Percentiles rank a stretch among this genome's conserved stretches.
These are phyloP conservation scores for Austroboletus eburneus DNA, from an alignment of 768 basidiomycete genomes.

Conservation along the genomic window DNA sequence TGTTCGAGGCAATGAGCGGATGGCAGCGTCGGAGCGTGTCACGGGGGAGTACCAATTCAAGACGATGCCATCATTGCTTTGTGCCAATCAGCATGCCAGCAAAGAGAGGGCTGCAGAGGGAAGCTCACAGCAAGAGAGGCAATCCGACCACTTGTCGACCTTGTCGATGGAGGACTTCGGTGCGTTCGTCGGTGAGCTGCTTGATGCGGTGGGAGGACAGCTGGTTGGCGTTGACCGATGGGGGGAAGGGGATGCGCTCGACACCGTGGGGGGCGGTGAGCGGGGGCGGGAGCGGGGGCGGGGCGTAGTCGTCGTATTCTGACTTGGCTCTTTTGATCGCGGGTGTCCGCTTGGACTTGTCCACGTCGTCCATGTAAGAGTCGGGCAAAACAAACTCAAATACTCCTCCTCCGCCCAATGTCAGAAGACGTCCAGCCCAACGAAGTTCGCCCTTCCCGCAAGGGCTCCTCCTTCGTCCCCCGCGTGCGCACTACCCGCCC, in stretches of 20 bases:
- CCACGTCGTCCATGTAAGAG: conserved; percentile 12
- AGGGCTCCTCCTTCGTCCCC: conserved; percentile 29
- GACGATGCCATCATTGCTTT: conserved; percentile 27
- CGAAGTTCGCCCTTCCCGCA: conserved; percentile 33
- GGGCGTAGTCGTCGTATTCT: conserved; percentile 9
- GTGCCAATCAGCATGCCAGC: conserved; percentile 4
- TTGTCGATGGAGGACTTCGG: conserved; percentile 15
- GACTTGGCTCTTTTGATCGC: conserved; percentile 20
- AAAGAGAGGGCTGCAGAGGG: background rate
- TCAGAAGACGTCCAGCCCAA: conserved; percentile 40
- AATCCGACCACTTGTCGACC: conserved; percentile 22
- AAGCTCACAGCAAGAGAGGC: conserved; percentile 25
- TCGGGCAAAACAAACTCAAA: conserved; percentile 23
- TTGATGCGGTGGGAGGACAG: conserved; percentile 11
- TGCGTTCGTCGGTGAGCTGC: conserved; percentile 16
- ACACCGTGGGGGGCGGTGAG: conserved; percentile 22
- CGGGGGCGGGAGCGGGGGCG: conserved; percentile 15
- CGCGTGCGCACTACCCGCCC: conserved; percentile 15
- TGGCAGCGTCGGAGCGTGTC: background rate
- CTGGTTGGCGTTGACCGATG: conserved; percentile 7
- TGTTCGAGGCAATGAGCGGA: conserved; percentile 10
- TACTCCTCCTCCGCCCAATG: background rate
- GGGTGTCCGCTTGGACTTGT: conserved; percentile 14
- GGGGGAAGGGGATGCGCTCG: conserved; percentile 22
- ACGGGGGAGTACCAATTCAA: conserved; percentile 26